These are phyloP conservation scores for Choricystis sp. DNA, from an alignment of 139 green algal genomes.

Conservation along the genomic window DNA sequence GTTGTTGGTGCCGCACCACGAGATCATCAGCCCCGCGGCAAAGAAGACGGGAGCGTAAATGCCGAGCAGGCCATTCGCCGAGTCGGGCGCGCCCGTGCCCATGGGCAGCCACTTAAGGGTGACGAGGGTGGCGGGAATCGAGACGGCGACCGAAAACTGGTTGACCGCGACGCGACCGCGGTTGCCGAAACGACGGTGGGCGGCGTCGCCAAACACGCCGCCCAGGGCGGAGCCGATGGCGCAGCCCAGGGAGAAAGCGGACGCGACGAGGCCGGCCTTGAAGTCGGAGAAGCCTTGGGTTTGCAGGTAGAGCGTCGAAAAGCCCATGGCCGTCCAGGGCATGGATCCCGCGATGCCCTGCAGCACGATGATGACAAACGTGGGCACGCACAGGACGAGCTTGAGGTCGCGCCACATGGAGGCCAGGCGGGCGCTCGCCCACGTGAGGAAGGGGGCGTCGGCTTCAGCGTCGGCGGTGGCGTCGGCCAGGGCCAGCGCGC, in stretches of 20 bases:
- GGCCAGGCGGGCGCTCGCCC: not conserved
- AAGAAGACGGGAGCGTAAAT: constrained; percentile 37
- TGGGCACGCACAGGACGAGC: constrained; percentile 25
- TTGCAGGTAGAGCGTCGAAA: constrained; percentile 43
- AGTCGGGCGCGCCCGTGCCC: not conserved
- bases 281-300: constrained; percentile 57
- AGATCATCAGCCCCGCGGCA: constrained; percentile 42
- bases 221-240: constrained; percentile 41
- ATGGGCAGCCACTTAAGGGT: not conserved
- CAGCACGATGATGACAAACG: constrained; percentile 35
- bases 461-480: too few species aligned
- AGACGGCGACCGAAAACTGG: not conserved
- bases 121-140: not conserved
- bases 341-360: constrained; percentile 73
- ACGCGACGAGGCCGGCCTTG: constrained; percentile 14
- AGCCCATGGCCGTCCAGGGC: constrained; percentile 74
- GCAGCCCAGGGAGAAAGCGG: constrained; percentile 26
- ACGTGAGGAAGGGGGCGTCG: too few species aligned
- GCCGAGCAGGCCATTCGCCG: not conserved
- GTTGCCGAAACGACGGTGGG: not conserved
- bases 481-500: not conserved
- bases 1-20: constrained; percentile 52
- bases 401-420: constrained; percentile 7
- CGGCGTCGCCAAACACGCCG: constrained; percentile 37
- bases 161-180: not conserved